Evolutionary conservation across 768 basidiomycete genomes (phyloP), one percentile per base, ranked within the genome.

Genomic region (Pisolithus orientalis): DNA sequence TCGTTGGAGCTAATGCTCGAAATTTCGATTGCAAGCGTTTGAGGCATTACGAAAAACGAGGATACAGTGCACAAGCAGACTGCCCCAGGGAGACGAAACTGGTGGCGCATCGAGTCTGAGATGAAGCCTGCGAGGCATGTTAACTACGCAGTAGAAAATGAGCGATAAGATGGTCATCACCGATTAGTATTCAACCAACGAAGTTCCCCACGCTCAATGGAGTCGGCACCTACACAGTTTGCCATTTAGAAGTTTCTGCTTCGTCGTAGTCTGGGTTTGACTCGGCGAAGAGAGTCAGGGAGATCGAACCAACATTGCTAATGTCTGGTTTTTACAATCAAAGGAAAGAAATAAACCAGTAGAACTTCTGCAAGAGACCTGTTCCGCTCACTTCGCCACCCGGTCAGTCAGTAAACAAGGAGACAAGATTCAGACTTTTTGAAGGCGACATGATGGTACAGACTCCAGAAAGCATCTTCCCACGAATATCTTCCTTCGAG

Each of bases 191-290:
- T 28, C 94, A 81, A 1, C 92, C 92, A 1, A 75, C 59, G 52
- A 84, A 95, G 63, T 91, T 96, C 69, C 83, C 85, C 25, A 94
- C 52, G 60, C 88, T 91, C 57, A 94, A 76, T 5, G n/a, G n/a
- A n/a, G 80, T 75, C 0, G 91, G 90, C 1, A 96, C 94, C 61
- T 96, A 92, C 4, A 80, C 73, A 0, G 89, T 83, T 71, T 96
- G 94, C 80, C 84, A 87, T 49, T 79, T 76, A 1, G 84, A 75
- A 0, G 88, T 83, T 55, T 79, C 78, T 0, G 77, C 63, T n/a
- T 81, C 80, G 58, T 91, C 82, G 61, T 87, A 92, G 2, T 73
- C 61, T 0, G 78, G 68, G 44, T 83, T 76, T 6, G 77, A 78
- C 50, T 83, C 73, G 3, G 82, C 78, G 57, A 82, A 85, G 28